Evolutionary conservation across 2,329 filamentous ascomycete species (phyloP).

Genomic region (Leptodontidium sp.): DNA sequence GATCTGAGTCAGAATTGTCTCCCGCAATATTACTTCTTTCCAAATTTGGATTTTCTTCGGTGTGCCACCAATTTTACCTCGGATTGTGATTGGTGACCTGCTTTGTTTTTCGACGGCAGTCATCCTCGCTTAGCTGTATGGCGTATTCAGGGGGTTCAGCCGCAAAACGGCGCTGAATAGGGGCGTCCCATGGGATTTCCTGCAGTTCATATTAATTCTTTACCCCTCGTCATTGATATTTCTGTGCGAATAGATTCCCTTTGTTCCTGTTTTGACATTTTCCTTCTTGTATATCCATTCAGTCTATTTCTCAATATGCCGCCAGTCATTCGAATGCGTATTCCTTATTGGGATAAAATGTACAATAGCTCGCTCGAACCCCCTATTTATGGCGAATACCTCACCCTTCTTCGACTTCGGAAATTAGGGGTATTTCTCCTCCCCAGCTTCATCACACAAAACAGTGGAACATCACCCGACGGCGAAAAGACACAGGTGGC

Average conservation of each 20-base stretch:
- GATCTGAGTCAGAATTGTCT: not conserved
- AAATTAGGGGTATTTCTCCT: slow-evolving; percentile 9
- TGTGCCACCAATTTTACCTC: slow-evolving; percentile 1
- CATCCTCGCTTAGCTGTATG: slow-evolving; percentile 3
- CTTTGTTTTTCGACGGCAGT: slow-evolving; percentile 2
- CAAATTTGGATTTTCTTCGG: not conserved
- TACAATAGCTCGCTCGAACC: not conserved
- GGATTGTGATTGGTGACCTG: not conserved
- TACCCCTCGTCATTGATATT: not conserved
- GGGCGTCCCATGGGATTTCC: not conserved
- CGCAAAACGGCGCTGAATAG: not conserved
- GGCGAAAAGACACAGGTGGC: slow-evolving; percentile 30
- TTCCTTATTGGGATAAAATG: slow-evolving; percentile 2
- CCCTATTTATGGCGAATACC: not conserved
- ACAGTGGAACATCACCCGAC: not conserved
- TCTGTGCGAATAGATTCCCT: not conserved
- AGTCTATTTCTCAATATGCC: not conserved
- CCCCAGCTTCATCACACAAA: slow-evolving; percentile 21
- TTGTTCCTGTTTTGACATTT: not conserved
- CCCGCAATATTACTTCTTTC: not conserved
- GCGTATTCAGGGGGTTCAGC: slow-evolving; percentile 8
- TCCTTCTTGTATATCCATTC: not conserved
- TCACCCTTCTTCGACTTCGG: not conserved
- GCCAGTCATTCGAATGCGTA: not conserved
- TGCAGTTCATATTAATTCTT: not conserved